phyloP scores from a whole-genome alignment of 2,329 filamentous ascomycete species.

The Nothophoma quercina region DNA sequence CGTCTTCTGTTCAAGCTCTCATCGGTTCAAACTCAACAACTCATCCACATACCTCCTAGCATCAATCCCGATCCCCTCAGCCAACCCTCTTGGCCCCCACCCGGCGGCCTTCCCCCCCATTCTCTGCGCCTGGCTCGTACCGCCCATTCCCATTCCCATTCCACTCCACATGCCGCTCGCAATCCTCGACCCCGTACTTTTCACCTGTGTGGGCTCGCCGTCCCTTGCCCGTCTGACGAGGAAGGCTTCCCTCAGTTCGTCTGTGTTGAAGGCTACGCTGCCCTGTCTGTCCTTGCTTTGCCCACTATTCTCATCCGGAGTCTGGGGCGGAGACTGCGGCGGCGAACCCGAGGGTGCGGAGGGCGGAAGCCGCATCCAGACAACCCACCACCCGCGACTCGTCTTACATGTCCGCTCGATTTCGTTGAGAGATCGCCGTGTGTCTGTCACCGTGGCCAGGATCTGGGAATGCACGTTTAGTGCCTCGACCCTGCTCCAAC shows the following conservation, averaged over 20 bases:
- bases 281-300: background rate
- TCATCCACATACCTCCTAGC: slow-evolving; percentile 78
- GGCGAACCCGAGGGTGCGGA: slow-evolving; percentile 37
- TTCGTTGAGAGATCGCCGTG: slow-evolving; percentile 54
- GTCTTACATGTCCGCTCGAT: slow-evolving; percentile 70
- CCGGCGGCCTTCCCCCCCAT: slow-evolving; percentile 55
- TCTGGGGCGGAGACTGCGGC: slow-evolving; percentile 1
- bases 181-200: slow-evolving; percentile 34
- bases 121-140: slow-evolving; percentile 21
- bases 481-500: slow-evolving; percentile 65
- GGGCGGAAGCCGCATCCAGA: slow-evolving; percentile 65
- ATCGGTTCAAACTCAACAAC: slow-evolving; percentile 67
- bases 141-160: slow-evolving; percentile 26
- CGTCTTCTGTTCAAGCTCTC: too few relatives aligned
- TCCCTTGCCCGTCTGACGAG: slow-evolving; percentile 52
- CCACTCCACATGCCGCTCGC: slow-evolving; percentile 46
- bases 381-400: slow-evolving; percentile 71
- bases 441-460: slow-evolving; percentile 63
- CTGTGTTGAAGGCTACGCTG: slow-evolving; percentile 28
- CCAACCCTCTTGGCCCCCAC: slow-evolving; percentile 67
- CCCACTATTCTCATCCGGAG: slow-evolving; percentile 11
- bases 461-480: slow-evolving; percentile 69
- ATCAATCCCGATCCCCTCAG: slow-evolving; percentile 79
- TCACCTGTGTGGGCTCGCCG: slow-evolving; percentile 24
- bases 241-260: slow-evolving; percentile 52